phyloP scores from a whole-genome alignment of 305 asterid species.

The Solanum chacoense region DNA sequence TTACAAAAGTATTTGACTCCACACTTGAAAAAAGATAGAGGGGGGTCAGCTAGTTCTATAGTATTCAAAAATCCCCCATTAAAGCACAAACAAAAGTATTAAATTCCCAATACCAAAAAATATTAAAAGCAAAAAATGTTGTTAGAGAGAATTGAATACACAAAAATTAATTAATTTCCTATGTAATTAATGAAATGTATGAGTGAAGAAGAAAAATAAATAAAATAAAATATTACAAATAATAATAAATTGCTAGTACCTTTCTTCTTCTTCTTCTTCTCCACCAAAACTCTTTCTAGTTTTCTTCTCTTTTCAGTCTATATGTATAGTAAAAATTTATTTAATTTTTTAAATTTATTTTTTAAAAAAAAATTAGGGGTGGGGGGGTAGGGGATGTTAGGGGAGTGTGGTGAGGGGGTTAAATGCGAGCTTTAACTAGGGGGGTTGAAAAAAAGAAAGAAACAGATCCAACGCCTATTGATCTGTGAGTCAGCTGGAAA shows the following conservation, averaged over 20 bases:
- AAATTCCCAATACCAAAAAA: conserved; percentile 5
- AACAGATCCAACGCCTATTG: conserved; percentile 33
- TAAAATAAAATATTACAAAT: conserved; percentile 17
- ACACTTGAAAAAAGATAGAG: background rate
- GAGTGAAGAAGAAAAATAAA: conserved; percentile 3
- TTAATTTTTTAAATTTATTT: background rate
- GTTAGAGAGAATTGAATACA: background rate
- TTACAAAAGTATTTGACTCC: background rate
- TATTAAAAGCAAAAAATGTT: background rate
- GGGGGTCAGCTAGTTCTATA: background rate
- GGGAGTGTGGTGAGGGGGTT: background rate
- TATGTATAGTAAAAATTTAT: background rate
- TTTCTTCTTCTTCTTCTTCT: conserved; percentile 5
- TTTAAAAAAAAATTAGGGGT: too few relatives aligned
- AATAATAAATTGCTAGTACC: conserved; percentile 29
- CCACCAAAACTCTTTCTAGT: conserved; percentile 6
- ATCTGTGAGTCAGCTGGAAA: background rate
- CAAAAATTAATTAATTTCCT: background rate
- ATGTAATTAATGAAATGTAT: conserved; percentile 12
- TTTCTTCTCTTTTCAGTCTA: conserved; percentile 4
- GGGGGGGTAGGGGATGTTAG: background rate
- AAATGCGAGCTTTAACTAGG: conserved; percentile 49
- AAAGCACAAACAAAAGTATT: background rate
- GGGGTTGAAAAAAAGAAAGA: conserved; percentile 2
- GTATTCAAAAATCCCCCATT: background rate